A percentile compares a stretch with the other conserved stretches of the same genome.
phyloP scores from a whole-genome alignment of 805 yeast species.

The Peterozyma toletana region DNA sequence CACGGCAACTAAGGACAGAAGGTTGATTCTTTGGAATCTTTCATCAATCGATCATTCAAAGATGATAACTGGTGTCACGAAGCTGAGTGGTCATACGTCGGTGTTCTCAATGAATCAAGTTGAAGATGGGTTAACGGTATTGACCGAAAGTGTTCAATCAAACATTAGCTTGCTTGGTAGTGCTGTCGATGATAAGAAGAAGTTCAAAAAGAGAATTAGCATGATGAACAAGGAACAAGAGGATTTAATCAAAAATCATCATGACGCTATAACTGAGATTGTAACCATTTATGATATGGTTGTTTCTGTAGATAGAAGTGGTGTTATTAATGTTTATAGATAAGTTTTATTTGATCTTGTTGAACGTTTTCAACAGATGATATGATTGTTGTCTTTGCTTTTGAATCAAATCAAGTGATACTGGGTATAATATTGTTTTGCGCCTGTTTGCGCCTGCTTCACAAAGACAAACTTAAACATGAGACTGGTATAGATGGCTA shows the following conservation, averaged over 20 bases:
- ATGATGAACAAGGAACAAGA: slow-evolving; percentile 32
- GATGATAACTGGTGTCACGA: slow-evolving; percentile 15
- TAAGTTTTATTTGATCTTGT: slow-evolving; percentile 10
- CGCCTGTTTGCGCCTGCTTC: no score
- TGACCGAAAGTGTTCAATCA: slow-evolving; percentile 25
- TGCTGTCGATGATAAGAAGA: background rate
- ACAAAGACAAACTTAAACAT: no score
- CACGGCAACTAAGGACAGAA: slow-evolving; percentile 10
- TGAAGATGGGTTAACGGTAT: slow-evolving; percentile 27
- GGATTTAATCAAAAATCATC: slow-evolving; percentile 35
- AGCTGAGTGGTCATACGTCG: background rate
- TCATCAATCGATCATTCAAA: slow-evolving; percentile 22
- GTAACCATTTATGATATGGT: slow-evolving; percentile 48
- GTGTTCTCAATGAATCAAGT: background rate
- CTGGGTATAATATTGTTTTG: no score
- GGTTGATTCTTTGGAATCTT: slow-evolving; percentile 32
- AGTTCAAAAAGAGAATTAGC: slow-evolving; percentile 12
- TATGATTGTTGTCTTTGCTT: no score
- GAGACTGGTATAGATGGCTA: no score
- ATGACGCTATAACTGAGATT: slow-evolving; percentile 44
- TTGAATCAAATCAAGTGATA: no score
- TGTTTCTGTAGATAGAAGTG: slow-evolving; percentile 61
- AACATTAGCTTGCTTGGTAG: slow-evolving; percentile 3
- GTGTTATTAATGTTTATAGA: slow-evolving; percentile 54
- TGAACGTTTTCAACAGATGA: no score